A percentile compares a stretch with the other conserved stretches of the same genome.
phyloP scores from a whole-genome alignment of 345 rosid genomes.

The Citrus sp. region DNA sequence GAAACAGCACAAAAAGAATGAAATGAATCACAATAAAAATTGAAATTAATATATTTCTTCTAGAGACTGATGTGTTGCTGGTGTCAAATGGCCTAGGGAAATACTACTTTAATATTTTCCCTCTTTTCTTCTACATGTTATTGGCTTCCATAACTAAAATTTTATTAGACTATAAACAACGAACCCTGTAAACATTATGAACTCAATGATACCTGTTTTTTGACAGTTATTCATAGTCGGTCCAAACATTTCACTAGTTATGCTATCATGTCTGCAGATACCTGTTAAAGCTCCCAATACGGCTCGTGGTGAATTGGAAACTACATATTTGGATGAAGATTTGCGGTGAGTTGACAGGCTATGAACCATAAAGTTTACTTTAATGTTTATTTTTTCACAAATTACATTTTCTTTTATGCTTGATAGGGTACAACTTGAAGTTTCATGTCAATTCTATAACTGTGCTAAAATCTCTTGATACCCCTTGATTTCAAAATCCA shows the following conservation, averaged over 20 bases:
- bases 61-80: not conserved
- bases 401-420: not conserved
- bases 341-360: slow-evolving; percentile 23
- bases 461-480: too few species aligned
- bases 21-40: not conserved
- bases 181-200: too few species aligned
- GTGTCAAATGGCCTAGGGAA: not conserved
- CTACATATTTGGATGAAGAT: slow-evolving; percentile 44
- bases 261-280: slow-evolving; percentile 11
- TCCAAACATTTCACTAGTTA: not conserved
- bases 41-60: not conserved
- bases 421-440: not conserved
- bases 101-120: not conserved
- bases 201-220: not conserved
- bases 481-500: too few species aligned
- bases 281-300: slow-evolving; percentile 37
- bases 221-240: not conserved
- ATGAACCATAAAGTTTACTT: not conserved
- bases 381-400: not conserved
- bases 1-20: not conserved
- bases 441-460: not conserved
- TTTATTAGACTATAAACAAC: not conserved
- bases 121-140: not conserved
- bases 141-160: not conserved
- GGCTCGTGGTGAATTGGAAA: slow-evolving; percentile 45